A percentile compares a stretch with the other conserved stretches of the same genome.
phyloP scores from a whole-genome alignment of 2,329 filamentous ascomycete species.

The Trichoderma lentiforme region DNA sequence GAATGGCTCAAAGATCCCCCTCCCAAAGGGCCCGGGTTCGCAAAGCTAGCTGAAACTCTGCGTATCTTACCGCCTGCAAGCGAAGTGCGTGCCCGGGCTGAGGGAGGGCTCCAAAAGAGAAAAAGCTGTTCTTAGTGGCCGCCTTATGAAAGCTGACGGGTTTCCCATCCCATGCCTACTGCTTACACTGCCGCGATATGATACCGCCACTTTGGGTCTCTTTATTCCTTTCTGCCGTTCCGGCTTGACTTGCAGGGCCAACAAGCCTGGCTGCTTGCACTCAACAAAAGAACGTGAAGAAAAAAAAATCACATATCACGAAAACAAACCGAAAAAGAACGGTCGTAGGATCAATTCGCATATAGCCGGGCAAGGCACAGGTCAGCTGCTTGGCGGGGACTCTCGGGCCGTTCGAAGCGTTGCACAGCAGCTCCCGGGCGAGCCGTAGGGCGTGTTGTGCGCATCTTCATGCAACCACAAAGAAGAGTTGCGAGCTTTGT shows the following conservation, averaged over 20 bases:
- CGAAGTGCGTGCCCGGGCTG: background rate
- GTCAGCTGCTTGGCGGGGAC: background rate
- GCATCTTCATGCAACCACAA: background rate
- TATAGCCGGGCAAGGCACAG: background rate
- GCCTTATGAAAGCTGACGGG: slow-evolving; percentile 1
- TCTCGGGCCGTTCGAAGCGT: background rate
- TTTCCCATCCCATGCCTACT: background rate
- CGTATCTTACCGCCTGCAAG: background rate
- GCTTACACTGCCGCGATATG: background rate
- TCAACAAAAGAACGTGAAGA: background rate
- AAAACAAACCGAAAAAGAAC: background rate
- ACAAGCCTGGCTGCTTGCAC: background rate
- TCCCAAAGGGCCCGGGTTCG: background rate
- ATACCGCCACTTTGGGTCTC: background rate
- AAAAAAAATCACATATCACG: background rate
- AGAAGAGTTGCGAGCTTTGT: background rate
- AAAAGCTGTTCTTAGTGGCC: background rate
- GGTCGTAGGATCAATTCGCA: background rate
- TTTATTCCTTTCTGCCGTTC: background rate
- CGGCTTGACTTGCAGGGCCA: background rate
- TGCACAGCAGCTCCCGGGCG: slow-evolving; percentile 1
- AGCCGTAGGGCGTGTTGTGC: background rate
- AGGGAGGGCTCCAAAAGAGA: background rate
- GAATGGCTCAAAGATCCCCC: background rate
- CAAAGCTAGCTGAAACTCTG: background rate